These are phyloP conservation scores for Limnanthes douglasii DNA, from an alignment of 345 rosid species.

Conservation along the genomic window DNA sequence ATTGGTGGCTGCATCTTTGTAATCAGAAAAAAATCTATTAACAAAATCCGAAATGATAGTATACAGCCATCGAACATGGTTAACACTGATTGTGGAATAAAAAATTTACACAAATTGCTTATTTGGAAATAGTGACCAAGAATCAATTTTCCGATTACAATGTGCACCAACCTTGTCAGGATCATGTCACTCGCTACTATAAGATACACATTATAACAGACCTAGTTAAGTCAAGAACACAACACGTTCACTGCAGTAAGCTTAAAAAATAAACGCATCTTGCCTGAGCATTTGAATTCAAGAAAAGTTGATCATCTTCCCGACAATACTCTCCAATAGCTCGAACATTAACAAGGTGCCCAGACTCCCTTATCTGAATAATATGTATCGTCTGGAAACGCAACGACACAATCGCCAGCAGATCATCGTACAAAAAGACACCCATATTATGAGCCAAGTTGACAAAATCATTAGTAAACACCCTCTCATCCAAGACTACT, in stretches of 20 bases:
- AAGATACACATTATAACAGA: too few species aligned
- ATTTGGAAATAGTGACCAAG: too few species aligned
- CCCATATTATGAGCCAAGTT: constrained; percentile 67
- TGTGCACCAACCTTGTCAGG: too few species aligned
- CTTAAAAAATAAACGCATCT: constrained; percentile 11
- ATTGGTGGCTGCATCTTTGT: too few species aligned
- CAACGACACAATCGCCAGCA: constrained; percentile 71
- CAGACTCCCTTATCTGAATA: constrained; percentile 85
- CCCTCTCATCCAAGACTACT: constrained; percentile 63
- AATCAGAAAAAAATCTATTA: too few species aligned
- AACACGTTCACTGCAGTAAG: not conserved
- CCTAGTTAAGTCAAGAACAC: too few species aligned
- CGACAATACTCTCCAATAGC: constrained; percentile 75
- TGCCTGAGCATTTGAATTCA: constrained; percentile 66
- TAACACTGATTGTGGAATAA: too few species aligned
- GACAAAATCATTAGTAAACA: constrained; percentile 67
- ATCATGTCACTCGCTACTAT: too few species aligned
- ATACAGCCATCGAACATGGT: too few species aligned
- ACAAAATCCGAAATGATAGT: too few species aligned
- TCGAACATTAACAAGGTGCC: constrained; percentile 76
- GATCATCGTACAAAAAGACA: constrained; percentile 84
- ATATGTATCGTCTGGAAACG: constrained; percentile 82
- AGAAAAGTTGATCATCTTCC: constrained; percentile 91
- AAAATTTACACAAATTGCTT: too few species aligned
- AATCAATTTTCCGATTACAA: too few species aligned